Base-by-base conservation (phyloP, 2,329 filamentous ascomycete species). In the Neopestalotiopsis sp. region DNA sequence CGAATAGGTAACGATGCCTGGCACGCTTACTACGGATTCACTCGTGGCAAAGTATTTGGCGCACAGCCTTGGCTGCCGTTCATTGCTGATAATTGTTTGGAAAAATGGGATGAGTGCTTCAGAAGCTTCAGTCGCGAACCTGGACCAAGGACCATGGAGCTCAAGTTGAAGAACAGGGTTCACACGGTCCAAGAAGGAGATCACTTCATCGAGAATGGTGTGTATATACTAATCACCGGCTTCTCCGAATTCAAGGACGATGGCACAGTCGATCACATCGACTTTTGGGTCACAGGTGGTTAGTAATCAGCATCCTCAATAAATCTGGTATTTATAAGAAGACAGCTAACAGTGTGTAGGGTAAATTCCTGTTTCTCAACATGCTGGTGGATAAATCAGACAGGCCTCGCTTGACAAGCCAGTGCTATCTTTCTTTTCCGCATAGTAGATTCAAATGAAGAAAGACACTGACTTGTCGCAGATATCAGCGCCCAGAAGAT, bases 401-500 rank as follows among this genome's bases (percentile, higher is more conserved):
- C 24, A 28, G 24, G 24, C 24, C 24, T 28, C 24, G 24, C 24
- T 28, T 28, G 24, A 28, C 24, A 28, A 28, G 24, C 24, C 24
- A 28, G 24, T 28, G 24, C 24, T 28, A 28, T 28, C 24, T 28
- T 28, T 28, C 24, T 28, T 28, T 28, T 28, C 24, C 24, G 2
- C 24, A 28, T 28, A 28, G 24, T 28, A 3, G 45, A 9, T 24
- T 59, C 12, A 9, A 30, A 2, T 12, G 24, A 7, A 12, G 10
- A 30, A 30, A 6, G 17, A 32, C 20, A 32, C 61, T 49, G 24
- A 64, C 17, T 28, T 24, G 10, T 49, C 24, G 20, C 40, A 58
- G 72, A 76, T 45, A 76, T 76, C 30, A 75, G 74, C 60, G 72
- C 72, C 3, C 74, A 76, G 66, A 75, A 75, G 60, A 73, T 76